A percentile compares a stretch with the other conserved stretches of the same genome.
Conservation (phyloP, 805 yeast genomes). For the Ogataea henricii region DNA sequence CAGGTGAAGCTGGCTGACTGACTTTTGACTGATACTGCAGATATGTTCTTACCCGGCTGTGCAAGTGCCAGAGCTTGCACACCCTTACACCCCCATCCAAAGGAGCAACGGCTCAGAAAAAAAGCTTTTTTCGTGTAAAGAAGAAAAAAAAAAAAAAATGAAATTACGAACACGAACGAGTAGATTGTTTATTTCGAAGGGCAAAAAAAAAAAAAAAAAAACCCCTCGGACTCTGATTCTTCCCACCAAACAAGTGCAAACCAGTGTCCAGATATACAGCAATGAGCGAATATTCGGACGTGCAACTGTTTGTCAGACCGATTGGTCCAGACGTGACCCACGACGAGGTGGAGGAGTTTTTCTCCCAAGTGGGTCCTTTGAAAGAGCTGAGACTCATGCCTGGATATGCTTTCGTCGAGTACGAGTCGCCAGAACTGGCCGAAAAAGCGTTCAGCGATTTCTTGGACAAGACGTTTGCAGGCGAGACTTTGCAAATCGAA, state of each 20-base stretch:
- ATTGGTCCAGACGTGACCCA: conserved; percentile 38
- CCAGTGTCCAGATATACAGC: not conserved
- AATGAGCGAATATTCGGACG: conserved; percentile 36
- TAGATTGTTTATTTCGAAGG: not conserved
- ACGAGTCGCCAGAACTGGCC: conserved; percentile 61
- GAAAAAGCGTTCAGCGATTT: conserved; percentile 50
- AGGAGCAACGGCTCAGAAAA: conserved; percentile 1
- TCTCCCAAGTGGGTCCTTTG: conserved; percentile 65
- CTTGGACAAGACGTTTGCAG: conserved; percentile 48
- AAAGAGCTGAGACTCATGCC: conserved; percentile 69
- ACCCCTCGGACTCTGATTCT: not conserved
- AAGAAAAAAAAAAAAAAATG: not conserved
- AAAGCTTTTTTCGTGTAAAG: not conserved
- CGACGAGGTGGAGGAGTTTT: conserved; percentile 67
- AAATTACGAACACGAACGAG: conserved; percentile 4
- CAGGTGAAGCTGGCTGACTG: too few species aligned
- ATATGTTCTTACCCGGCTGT: not conserved
- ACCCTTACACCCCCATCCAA: conserved; percentile 4
- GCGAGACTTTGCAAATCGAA: conserved; percentile 53
- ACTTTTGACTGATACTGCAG: too few species aligned
- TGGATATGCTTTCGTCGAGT: conserved; percentile 90
- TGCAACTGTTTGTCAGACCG: conserved; percentile 42
- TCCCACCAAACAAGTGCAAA: not conserved
- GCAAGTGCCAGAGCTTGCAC: too few species aligned
- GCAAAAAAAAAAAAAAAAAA: too few species aligned